A percentile compares a stretch with the other conserved stretches of the same genome.
phyloP scores from a whole-genome alignment of 306 rosid species.

The Medicago ruthenica region DNA sequence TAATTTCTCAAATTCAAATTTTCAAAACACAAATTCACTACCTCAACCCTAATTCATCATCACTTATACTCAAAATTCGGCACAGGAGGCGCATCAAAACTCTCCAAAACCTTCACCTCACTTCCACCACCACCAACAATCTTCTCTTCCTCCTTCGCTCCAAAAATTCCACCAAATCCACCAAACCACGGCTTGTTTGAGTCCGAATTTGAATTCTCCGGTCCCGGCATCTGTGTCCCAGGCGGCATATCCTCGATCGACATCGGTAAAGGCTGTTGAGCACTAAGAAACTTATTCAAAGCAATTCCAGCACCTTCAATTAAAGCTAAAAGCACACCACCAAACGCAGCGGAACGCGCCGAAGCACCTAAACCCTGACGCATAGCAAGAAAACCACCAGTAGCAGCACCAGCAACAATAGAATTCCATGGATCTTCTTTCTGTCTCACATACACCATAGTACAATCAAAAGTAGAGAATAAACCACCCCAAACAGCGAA shows the following conservation, averaged over 20 bases:
- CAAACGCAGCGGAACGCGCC: conserved; percentile 61
- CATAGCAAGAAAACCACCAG: conserved; percentile 81
- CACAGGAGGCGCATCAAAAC: conserved; percentile 79
- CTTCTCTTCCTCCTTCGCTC: conserved; percentile 53
- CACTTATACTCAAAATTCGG: conserved; percentile 70
- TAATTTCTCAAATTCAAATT: background rate
- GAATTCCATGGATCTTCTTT: conserved; percentile 94
- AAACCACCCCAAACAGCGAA: conserved; percentile 86
- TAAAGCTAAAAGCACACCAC: conserved; percentile 68
- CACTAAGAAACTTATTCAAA: conserved; percentile 58
- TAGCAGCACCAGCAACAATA: conserved; percentile 78
- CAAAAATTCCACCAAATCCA: conserved; percentile 57
- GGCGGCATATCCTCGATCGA: conserved; percentile 55
- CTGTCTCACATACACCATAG: conserved; percentile 71
- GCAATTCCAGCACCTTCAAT: conserved; percentile 86
- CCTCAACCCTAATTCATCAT: background rate
- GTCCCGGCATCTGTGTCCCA: background rate
- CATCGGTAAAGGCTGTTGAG: conserved; percentile 62
- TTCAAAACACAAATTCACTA: conserved; percentile 2
- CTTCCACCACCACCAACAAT: conserved; percentile 51
- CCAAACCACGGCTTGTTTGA: conserved; percentile 42
- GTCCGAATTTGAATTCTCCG: conserved; percentile 5
- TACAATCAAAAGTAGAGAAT: conserved; percentile 76
- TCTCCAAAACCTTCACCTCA: conserved; percentile 75
- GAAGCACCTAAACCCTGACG: conserved; percentile 71